phyloP scores from a whole-genome alignment of 805 yeast genomes.

The Metschnikowia proteae region DNA sequence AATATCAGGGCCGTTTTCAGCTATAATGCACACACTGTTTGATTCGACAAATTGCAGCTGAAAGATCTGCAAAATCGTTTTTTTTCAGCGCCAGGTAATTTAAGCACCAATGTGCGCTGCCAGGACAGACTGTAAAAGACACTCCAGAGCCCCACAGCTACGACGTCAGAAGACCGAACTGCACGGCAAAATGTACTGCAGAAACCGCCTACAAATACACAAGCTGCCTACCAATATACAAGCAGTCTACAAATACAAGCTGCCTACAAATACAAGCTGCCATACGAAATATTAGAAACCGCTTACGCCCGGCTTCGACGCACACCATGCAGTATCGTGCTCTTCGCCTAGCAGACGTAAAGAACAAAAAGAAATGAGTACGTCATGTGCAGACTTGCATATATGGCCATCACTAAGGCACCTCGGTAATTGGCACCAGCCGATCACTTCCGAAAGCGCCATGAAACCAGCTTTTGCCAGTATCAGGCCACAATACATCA shows the following conservation, averaged over 20 bases:
- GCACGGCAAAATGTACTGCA: too few species aligned
- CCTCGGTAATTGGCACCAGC: neutral
- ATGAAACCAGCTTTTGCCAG: neutral
- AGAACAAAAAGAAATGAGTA: neutral
- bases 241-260: too few species aligned
- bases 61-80: too few species aligned
- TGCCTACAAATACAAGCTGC: neutral
- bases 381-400: constrained; percentile 1
- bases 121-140: neutral
- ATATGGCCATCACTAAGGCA: neutral
- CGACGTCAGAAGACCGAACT: neutral
- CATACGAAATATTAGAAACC: neutral
- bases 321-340: neutral
- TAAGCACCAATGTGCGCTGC: neutral
- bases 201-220: too few species aligned
- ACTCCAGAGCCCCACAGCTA: neutral
- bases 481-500: neutral
- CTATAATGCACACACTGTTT: too few species aligned
- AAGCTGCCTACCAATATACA: neutral
- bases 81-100: neutral
- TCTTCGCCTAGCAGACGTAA: neutral
- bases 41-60: too few species aligned
- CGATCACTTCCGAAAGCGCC: neutral
- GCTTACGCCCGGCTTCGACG: neutral
- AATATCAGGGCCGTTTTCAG: too few species aligned